Percentiles rank a stretch among this genome's conserved stretches.
Conservation (phyloP, 305 asterid genomes). For the Fraxinus nigra region DNA sequence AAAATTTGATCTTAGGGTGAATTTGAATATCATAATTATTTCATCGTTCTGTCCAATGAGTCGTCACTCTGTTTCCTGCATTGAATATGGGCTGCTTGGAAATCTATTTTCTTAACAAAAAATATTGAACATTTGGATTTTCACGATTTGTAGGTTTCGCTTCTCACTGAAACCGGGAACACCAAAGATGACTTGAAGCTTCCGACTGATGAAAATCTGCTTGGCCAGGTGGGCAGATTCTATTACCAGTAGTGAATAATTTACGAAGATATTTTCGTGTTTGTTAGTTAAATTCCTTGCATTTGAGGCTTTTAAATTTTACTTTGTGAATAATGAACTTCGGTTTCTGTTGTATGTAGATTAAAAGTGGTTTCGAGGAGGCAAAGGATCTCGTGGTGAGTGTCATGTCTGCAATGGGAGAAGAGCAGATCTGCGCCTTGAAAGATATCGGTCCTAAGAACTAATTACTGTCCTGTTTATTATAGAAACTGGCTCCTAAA, state of each 20-base stretch:
- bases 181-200: constrained; percentile 61
- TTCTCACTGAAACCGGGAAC: constrained; percentile 58
- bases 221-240: constrained; percentile 39
- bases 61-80: background rate
- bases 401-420: constrained; percentile 57
- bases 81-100: background rate
- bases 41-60: background rate
- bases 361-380: constrained; percentile 49
- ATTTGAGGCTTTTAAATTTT: background rate
- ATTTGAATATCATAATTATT: background rate
- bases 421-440: constrained; percentile 49
- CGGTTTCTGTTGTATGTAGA: constrained; percentile 26
- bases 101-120: constrained; percentile 1
- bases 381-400: constrained; percentile 58
- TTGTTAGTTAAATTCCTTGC: background rate
- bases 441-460: constrained; percentile 49
- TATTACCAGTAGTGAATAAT: background rate
- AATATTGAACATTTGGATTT: constrained; percentile 3
- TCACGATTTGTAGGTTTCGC: constrained; percentile 43
- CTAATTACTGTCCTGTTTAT: constrained; percentile 3
- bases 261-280: background rate
- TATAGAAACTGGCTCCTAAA: background rate
- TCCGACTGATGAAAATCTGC: constrained; percentile 61
- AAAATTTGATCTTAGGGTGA: background rate
- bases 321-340: background rate